phyloP scores from a whole-genome alignment of 805 yeast species.

The Ascoidea rubescens region DNA sequence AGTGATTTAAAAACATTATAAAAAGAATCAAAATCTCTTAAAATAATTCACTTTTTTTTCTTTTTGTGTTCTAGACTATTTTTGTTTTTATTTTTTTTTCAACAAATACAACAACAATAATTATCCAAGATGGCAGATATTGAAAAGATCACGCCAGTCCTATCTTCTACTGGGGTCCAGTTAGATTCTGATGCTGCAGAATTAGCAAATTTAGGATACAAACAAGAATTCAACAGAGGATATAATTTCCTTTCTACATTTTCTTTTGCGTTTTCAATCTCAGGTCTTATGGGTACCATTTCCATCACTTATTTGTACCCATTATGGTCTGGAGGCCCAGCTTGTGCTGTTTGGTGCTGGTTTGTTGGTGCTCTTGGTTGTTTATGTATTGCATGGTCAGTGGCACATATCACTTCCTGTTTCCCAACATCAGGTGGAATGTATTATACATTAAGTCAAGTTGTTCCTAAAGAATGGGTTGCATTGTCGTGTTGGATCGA shows the following conservation, averaged over 20 bases:
- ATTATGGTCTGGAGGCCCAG: slow-evolving; percentile 42
- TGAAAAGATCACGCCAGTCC: not conserved
- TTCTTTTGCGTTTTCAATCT: slow-evolving; percentile 51
- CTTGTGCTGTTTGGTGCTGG: slow-evolving; percentile 56
- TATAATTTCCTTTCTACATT: slow-evolving; percentile 48
- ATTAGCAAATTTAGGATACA: slow-evolving; percentile 36
- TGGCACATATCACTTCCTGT: slow-evolving; percentile 24
- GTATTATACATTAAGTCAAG: slow-evolving; percentile 22
- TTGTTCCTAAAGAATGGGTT: slow-evolving; percentile 32
- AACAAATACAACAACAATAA: too few relatives aligned
- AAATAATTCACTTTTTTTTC: too few relatives aligned
- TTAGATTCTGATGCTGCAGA: not conserved
- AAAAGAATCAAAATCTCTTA: too few relatives aligned
- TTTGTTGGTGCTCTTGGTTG: slow-evolving; percentile 38
- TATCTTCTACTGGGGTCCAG: not conserved
- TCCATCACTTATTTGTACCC: slow-evolving; percentile 38
- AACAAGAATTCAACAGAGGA: slow-evolving; percentile 43
- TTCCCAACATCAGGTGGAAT: slow-evolving; percentile 43
- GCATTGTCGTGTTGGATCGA: slow-evolving; percentile 41
- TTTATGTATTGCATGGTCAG: slow-evolving; percentile 29
- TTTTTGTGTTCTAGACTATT: too few relatives aligned
- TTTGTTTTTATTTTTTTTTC: too few relatives aligned
- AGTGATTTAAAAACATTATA: too few relatives aligned
- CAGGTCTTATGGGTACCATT: slow-evolving; percentile 52
- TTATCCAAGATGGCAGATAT: not conserved